Conservation (phyloP, 2,329 filamentous ascomycete species). For the Camillea tinctor region DNA sequence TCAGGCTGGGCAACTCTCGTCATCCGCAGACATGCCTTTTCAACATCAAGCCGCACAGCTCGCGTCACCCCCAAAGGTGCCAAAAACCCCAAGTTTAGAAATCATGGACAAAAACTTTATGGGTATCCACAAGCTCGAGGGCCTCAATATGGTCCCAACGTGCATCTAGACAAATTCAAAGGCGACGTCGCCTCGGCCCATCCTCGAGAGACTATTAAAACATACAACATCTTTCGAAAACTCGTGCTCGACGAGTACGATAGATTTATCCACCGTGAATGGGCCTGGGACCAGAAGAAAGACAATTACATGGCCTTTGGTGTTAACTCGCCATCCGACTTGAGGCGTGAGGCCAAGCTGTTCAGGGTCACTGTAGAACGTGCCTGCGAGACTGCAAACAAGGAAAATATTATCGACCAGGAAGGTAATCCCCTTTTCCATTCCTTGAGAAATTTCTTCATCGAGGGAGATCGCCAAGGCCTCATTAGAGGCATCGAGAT, state of each 20-base stretch:
- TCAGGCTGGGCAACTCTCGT: constrained; percentile 18
- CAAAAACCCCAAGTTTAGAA: no score
- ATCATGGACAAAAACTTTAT: no score
- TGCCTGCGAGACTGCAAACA: constrained; percentile 44
- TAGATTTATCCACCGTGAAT: constrained; percentile 31
- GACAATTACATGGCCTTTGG: constrained; percentile 35
- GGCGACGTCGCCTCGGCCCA: neutral
- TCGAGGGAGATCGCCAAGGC: constrained; percentile 48
- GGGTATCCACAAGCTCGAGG: neutral
- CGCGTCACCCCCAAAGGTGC: no score
- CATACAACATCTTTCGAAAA: constrained; percentile 27
- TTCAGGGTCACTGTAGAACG: constrained; percentile 47
- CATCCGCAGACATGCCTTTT: constrained; percentile 24
- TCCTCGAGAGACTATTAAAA: constrained; percentile 8
- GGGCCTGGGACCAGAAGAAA: constrained; percentile 24
- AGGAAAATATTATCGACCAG: constrained; percentile 36
- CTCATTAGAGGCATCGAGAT: constrained; percentile 62
- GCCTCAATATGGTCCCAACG: neutral
- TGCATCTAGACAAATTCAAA: neutral
- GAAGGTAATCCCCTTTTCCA: constrained; percentile 55
- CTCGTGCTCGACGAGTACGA: constrained; percentile 34
- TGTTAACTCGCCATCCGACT: constrained; percentile 38
- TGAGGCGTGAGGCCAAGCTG: constrained; percentile 43
- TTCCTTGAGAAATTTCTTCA: constrained; percentile 59
- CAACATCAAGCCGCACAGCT: constrained; percentile 18